Conservation (phyloP, 192 early-diverging fungal genomes). For the Diversispora epigaea region DNA sequence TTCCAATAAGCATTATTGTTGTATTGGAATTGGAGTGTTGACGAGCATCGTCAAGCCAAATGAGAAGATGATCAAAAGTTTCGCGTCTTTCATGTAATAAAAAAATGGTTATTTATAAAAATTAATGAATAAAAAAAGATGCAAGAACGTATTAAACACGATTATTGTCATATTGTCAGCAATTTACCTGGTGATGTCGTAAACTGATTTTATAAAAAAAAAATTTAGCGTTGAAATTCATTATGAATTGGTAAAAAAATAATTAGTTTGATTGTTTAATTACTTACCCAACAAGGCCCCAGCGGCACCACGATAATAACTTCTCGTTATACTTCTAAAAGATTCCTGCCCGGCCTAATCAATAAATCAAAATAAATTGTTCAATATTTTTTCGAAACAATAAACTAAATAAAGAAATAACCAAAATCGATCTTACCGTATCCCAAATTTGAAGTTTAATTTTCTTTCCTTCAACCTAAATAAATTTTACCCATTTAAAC, state of each 20-base stretch:
- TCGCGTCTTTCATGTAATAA: constrained; percentile 34
- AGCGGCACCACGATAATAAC: constrained; percentile 81
- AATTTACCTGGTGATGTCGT: constrained; percentile 76
- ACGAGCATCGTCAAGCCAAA: constrained; percentile 65
- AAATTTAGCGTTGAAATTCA: constrained; percentile 4
- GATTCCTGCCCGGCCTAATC: constrained; percentile 76
- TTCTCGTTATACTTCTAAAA: constrained; percentile 81
- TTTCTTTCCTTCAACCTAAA: constrained; percentile 68
- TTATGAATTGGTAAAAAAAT: no score
- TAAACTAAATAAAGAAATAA: no score
- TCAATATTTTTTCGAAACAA: no score
- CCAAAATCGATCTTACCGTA: constrained; percentile 54
- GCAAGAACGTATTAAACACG: no score
- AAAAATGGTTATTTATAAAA: neutral
- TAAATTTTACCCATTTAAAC: neutral
- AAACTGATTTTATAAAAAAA: constrained; percentile 47
- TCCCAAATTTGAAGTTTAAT: constrained; percentile 97
- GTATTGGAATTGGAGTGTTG: constrained; percentile 89
- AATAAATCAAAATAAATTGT: no score
- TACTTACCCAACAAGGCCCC: constrained; percentile 66
- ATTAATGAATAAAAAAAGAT: no score
- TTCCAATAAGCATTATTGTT: constrained; percentile 86
- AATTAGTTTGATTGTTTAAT: no score
- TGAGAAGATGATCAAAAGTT: constrained; percentile 48
- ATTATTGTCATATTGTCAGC: neutral